Evolutionary conservation across 2,329 filamentous ascomycete genomes (phyloP), one percentile per base, ranked within the genome.

Genomic region (Colletotrichum euphorbiae): DNA sequence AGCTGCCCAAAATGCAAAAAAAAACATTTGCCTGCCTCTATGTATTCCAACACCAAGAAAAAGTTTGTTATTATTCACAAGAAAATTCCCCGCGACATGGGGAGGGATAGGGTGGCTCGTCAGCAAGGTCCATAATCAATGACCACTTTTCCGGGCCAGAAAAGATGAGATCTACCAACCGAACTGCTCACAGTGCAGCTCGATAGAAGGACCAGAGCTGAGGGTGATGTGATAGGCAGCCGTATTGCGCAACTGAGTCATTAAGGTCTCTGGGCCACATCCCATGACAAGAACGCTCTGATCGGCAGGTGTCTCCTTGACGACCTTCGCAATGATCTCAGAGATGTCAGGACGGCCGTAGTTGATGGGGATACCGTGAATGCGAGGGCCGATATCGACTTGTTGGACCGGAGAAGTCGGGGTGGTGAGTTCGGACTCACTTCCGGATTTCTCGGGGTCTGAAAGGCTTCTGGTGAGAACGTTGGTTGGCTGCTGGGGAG

Each of bases 141-240:
- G 2, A 21, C 4, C 9, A 9, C 15, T 6, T 28, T 50, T 21
- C 46, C 46, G 46, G 21, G 24, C 46, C 13, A n/a, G 19, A 50
- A 3, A 33, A 5, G 24, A 62, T 17, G 28, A 8, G 28, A 3
- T 38, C 74, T 69, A 82, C 80, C 81, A 83, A 5, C 78, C 81
- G 73, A 84, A 84, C 48, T 81, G 76, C 74, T 85, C 84, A 59
- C 80, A 82, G 74, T 85, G 83, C 13, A 85, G 74, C 70, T 84
- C 83, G 3, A 86, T 74, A 28, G 79, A 79, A 2, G 83, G 81
- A 1, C 83, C 82, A 7, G 78, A 75, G 0, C 74, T 58, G 21
- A 73, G 76, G 28, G 28, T 28, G 52, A 85, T 83, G 61, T 75
- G 77, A 12, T 72, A 72, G 1, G 81, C 80, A 0, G 80, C 76